phyloP scores from a whole-genome alignment of 2,329 filamentous ascomycete genomes.

The Fusarium concolor region DNA sequence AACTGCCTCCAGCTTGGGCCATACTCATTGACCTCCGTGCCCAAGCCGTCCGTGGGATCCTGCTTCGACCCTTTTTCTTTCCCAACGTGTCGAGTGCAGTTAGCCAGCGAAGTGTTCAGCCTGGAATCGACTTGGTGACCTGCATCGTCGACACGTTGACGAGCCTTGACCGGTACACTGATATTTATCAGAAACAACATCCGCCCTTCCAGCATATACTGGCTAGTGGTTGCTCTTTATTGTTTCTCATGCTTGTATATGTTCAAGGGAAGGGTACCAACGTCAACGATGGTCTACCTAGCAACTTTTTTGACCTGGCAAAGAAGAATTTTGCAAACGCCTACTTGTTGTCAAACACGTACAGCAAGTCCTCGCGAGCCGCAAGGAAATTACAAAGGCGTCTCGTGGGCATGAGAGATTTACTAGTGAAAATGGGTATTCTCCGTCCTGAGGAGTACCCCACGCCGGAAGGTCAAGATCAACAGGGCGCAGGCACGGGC shows the following conservation, averaged over 20 bases:
- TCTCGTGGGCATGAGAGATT: background rate
- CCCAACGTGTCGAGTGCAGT: background rate
- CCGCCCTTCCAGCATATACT: background rate
- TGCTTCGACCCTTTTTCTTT: background rate
- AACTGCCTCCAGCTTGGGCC: background rate
- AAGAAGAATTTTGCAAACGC: background rate
- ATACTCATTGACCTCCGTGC: background rate
- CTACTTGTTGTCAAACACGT: background rate
- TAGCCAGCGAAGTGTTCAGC: background rate
- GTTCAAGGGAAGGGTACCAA: background rate
- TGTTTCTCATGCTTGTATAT: background rate
- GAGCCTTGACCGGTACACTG: background rate
- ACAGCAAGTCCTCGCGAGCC: background rate
- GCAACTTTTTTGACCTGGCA: background rate
- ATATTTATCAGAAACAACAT: slow-evolving; percentile 3
- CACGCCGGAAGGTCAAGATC: background rate
- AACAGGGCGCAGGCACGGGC: background rate
- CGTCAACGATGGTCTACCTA: background rate
- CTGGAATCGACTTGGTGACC: background rate
- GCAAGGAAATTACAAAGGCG: background rate
- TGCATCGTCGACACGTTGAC: background rate
- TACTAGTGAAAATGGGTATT: background rate
- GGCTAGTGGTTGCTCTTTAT: background rate
- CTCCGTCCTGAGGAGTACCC: background rate
- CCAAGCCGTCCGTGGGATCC: background rate